Percentiles rank a stretch among this genome's conserved stretches.
phyloP scores from a whole-genome alignment of 1,139 yeast genomes.

The Candida frijolesensis region DNA sequence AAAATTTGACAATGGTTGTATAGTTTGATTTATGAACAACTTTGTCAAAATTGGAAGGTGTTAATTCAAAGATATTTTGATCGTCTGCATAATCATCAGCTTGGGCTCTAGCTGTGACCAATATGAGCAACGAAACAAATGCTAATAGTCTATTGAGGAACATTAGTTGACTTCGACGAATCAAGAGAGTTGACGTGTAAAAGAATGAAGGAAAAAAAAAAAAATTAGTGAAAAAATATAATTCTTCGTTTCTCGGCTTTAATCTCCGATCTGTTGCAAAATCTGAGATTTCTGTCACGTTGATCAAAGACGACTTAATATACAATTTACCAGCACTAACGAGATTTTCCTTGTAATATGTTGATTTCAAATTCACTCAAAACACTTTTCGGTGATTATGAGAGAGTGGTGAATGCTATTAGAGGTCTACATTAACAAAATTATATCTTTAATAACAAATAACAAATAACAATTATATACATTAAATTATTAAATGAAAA shows the following conservation, averaged over 20 bases:
- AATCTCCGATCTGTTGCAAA: slow-evolving; percentile 1
- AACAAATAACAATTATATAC: too few species aligned
- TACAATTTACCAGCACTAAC: too few species aligned
- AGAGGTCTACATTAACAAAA: too few species aligned
- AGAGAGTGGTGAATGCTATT: too few species aligned
- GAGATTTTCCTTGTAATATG: too few species aligned
- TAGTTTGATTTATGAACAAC: slow-evolving; percentile 71
- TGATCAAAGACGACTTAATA: slow-evolving; percentile 42
- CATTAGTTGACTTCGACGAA: background rate
- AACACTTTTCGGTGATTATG: too few species aligned
- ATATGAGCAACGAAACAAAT: slow-evolving; percentile 4
- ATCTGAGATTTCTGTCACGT: background rate
- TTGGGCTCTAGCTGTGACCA: slow-evolving; percentile 14
- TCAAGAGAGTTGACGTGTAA: background rate
- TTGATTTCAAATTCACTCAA: too few species aligned
- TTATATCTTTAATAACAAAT: too few species aligned
- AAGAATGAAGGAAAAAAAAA: background rate
- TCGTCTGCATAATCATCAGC: slow-evolving; percentile 40
- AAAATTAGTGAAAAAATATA: background rate
- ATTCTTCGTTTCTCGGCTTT: background rate
- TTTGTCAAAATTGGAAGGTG: slow-evolving; percentile 58
- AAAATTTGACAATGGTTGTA: slow-evolving; percentile 84
- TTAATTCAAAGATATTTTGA: slow-evolving; percentile 58
- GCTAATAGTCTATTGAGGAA: slow-evolving; percentile 3
- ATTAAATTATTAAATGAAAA: too few species aligned